These are phyloP conservation scores for Prunella vulgaris DNA, from an alignment of 257 asterid species.

Conservation along the genomic window DNA sequence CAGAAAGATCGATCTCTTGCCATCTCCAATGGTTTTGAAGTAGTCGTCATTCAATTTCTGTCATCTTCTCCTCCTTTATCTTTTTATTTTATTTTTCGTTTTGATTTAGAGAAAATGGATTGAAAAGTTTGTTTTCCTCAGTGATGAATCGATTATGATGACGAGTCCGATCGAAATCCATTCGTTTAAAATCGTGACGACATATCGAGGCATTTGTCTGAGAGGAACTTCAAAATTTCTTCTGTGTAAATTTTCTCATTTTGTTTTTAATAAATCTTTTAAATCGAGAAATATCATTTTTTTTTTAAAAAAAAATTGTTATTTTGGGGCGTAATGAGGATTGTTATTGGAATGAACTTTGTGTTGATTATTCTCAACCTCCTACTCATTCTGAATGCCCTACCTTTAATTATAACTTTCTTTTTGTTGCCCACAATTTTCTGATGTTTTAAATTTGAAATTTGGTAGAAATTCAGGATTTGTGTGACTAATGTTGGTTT, in stretches of 20 bases:
- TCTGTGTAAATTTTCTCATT: not conserved
- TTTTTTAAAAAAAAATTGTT: not conserved
- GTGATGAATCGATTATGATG: constrained; percentile 44
- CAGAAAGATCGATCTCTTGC: too few relatives aligned
- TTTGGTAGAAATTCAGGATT: too few relatives aligned
- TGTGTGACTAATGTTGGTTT: too few relatives aligned
- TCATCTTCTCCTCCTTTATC: not conserved
- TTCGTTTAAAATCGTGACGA: constrained; percentile 42
- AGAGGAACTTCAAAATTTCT: constrained; percentile 28
- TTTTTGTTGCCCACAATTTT: too few relatives aligned
- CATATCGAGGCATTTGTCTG: constrained; percentile 61
- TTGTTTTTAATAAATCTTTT: not conserved
- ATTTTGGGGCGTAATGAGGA: not conserved
- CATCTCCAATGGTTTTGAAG: too few relatives aligned
- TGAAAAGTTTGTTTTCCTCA: constrained; percentile 10
- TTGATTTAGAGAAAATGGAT: not conserved
- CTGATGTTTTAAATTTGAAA: too few relatives aligned
- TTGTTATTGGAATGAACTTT: not conserved
- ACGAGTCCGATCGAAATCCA: constrained; percentile 61
- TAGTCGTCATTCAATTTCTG: too few relatives aligned
- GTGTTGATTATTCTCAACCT: not conserved
- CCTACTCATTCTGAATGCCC: not conserved
- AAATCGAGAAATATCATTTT: not conserved
- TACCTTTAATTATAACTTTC: not conserved
- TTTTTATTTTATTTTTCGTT: not conserved